phyloP scores from a whole-genome alignment of 2,329 filamentous ascomycete genomes.

The Scedosporium minutisporum region DNA sequence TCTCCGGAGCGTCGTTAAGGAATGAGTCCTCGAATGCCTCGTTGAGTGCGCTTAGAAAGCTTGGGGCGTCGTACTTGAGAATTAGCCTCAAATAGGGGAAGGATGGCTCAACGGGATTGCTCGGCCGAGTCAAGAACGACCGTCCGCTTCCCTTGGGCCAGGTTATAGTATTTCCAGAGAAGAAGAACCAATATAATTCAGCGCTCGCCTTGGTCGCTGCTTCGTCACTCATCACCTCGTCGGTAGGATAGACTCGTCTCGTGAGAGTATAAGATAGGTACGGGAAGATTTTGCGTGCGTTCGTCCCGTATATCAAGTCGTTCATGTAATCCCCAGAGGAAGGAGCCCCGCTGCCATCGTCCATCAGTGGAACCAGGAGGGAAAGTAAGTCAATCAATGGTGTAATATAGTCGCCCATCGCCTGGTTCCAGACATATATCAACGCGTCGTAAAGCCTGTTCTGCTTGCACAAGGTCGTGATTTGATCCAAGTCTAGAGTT shows the following conservation, averaged over 20 bases:
- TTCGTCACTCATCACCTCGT: constrained; percentile 61
- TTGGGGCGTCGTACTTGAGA: constrained; percentile 79
- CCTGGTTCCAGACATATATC: constrained; percentile 94
- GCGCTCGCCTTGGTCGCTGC: constrained; percentile 69
- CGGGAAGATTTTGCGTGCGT: constrained; percentile 85
- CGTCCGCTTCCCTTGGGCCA: constrained; percentile 62
- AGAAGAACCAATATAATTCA: constrained; percentile 86
- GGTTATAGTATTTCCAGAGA: constrained; percentile 67
- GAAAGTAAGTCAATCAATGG: constrained; percentile 75
- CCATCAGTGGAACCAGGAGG: constrained; percentile 52
- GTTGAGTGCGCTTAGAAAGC: constrained; percentile 89
- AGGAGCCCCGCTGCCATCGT: constrained; percentile 42
- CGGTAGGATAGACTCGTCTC: constrained; percentile 83
- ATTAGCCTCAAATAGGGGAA: constrained; percentile 82
- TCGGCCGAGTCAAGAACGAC: constrained; percentile 50
- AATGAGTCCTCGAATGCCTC: constrained; percentile 96
- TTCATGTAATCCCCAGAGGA: constrained; percentile 19
- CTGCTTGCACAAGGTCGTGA: constrained; percentile 82
- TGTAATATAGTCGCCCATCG: constrained; percentile 79
- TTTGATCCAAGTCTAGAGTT: constrained; percentile 88
- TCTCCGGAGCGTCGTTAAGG: constrained; percentile 69
- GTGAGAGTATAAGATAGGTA: constrained; percentile 90
- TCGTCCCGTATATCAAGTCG: constrained; percentile 52
- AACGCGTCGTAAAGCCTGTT: constrained; percentile 89
- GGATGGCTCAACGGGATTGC: constrained; percentile 52